Base-by-base conservation (phyloP, 441 rosid species). In the Omphalea diandra region DNA sequence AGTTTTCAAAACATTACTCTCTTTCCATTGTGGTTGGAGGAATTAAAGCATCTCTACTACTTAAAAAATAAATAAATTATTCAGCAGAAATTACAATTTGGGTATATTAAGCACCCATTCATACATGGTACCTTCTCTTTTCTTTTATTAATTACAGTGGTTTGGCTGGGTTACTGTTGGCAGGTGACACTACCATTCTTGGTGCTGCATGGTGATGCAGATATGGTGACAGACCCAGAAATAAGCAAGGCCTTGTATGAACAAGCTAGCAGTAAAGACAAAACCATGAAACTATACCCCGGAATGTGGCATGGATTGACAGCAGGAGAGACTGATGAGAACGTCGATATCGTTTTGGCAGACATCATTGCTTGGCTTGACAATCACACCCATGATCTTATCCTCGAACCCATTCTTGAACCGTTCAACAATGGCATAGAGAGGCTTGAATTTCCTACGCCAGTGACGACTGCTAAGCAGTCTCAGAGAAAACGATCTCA, bases 261-360 rank as follows among this genome's bases (percentile, higher is more conserved):
- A 73, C 84, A 75, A 75, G 92, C 97, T 1, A 76, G 92, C 65
- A 84, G 97, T 74, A 58, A 27, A 27, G 99, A 95, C 85, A 93
- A 90, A 84, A 95, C 93, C 62, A 80, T 95, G 0, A 88, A 85
- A 54, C 72, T 92, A 41, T 95, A 93, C 70, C 87, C 91, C 0
- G 94, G 95, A 41, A 95, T 95, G 99, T 95, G 99, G 98, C 98
- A 95, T 52, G 93, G 69, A 7, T 73, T 95, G 67, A 93, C 98
- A 1, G 77, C 88, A 0, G 99, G 99, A 4, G 99, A 95, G 76
- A 88, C 98, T 0, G 92, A 90, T 1, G 83, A 80, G 3, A 93
- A 95, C 77, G 74, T 89, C 0, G 88, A 83, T 63, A 83, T 86
- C 3, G 97, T 95, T 26, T 93, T 90, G 27, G 84, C 81, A 3